Evolutionary conservation across 257 asterid genomes (phyloP).

Genomic region (Mitragyna speciosa): DNA sequence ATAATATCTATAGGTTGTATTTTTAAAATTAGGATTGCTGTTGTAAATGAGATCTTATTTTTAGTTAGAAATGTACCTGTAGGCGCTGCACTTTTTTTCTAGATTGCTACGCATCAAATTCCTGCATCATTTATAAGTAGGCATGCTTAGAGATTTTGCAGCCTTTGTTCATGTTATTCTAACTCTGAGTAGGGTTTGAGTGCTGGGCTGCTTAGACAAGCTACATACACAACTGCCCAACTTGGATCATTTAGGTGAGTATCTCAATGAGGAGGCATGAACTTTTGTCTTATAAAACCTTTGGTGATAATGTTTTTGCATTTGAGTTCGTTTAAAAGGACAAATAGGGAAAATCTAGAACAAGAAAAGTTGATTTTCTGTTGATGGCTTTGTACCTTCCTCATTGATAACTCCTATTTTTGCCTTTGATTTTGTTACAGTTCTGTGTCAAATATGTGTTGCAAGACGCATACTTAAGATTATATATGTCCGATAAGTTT

Average conservation of each 20-base stretch:
- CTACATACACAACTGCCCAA: conserved; percentile 95
- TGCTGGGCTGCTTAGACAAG: conserved; percentile 97
- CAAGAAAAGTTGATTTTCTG: too few species aligned
- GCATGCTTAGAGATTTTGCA: neutral
- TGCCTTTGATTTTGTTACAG: too few species aligned
- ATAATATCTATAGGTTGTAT: too few species aligned
- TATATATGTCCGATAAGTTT: too few species aligned
- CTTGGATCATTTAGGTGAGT: conserved; percentile 86
- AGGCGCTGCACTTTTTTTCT: too few species aligned
- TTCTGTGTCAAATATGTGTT: too few species aligned
- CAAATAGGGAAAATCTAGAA: neutral
- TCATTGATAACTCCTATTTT: too few species aligned
- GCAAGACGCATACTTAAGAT: too few species aligned
- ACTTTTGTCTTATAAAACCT: neutral
- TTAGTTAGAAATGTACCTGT: neutral
- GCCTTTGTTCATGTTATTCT: conserved; percentile 1
- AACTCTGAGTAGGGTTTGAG: conserved; percentile 64
- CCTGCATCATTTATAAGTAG: too few species aligned
- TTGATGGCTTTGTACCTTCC: too few species aligned
- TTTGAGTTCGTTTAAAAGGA: neutral
- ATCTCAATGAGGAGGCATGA: neutral
- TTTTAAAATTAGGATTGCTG: too few species aligned
- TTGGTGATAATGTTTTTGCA: too few species aligned
- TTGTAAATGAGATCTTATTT: neutral
- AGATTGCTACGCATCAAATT: neutral